phyloP scores from a whole-genome alignment of 495 filamentous ascomycete species.

The Cryomyces minteri region DNA sequence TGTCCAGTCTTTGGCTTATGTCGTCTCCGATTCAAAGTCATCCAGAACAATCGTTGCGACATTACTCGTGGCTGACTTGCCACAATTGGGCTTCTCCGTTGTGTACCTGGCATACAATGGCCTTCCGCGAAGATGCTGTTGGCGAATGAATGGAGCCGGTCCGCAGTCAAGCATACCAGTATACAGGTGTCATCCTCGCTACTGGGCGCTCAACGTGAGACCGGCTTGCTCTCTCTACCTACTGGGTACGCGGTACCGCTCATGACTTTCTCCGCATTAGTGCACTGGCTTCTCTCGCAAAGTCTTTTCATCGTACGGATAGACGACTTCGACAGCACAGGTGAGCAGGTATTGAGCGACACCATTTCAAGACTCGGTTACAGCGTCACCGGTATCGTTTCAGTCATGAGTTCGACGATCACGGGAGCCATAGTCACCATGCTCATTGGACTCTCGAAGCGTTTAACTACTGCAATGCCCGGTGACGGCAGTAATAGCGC shows the following conservation, averaged over 20 bases:
- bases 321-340: no score
- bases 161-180: background rate
- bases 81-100: conserved; percentile 26
- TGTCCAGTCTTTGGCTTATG: no score
- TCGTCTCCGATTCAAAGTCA: no score
- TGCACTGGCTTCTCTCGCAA: conserved; percentile 10
- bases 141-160: conserved; percentile 13
- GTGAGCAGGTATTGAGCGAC: no score
- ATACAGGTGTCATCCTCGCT: conserved; percentile 2
- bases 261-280: background rate
- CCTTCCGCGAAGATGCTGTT: conserved; percentile 25
- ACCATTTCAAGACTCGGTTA: no score
- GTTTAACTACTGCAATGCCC: no score
- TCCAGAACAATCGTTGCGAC: no score
- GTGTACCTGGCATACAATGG: conserved; percentile 25
- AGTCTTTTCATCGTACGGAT: conserved; percentile 2
- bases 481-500: no score
- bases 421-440: no score
- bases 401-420: no score
- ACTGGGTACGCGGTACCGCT: conserved; percentile 4
- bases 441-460: no score
- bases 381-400: no score
- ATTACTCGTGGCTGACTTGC: conserved; percentile 21
- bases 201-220: conserved; percentile 3
- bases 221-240: conserved; percentile 5